Percentiles rank a stretch among this genome's conserved stretches.
These are phyloP conservation scores for Pyrus betulifolia DNA, from an alignment of 306 rosid genomes.

Conservation along the genomic window DNA sequence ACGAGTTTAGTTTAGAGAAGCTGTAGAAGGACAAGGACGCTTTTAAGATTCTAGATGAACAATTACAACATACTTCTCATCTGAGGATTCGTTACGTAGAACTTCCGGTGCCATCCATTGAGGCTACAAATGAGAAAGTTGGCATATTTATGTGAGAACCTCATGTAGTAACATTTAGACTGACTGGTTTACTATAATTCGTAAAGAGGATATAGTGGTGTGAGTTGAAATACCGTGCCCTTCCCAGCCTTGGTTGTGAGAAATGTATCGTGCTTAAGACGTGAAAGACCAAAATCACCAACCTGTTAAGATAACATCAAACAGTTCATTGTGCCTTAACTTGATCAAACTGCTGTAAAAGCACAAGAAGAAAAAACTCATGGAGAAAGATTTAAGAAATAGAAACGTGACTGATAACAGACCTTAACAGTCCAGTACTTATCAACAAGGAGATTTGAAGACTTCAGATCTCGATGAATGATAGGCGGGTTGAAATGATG, in stretches of 20 bases:
- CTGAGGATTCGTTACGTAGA: slow-evolving; percentile 94
- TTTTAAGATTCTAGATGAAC: background rate
- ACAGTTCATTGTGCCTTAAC: slow-evolving; percentile 5
- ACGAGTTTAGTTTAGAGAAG: slow-evolving; percentile 5
- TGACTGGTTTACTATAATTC: background rate
- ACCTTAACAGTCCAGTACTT: slow-evolving; percentile 98
- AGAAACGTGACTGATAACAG: slow-evolving; percentile 8
- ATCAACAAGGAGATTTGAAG: slow-evolving; percentile 91
- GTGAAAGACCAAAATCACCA: slow-evolving; percentile 97
- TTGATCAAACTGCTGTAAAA: background rate
- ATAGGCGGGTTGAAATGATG: slow-evolving; percentile 93
- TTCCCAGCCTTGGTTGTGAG: slow-evolving; percentile 92
- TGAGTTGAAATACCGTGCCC: slow-evolving; percentile 67
- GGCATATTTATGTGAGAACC: background rate
- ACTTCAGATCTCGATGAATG: slow-evolving; percentile 92
- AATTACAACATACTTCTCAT: slow-evolving; percentile 69
- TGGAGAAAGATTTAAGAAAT: background rate
- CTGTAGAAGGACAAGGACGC: background rate
- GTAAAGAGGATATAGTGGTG: slow-evolving; percentile 4
- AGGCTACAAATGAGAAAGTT: slow-evolving; percentile 55
- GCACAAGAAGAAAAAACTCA: slow-evolving; percentile 2
- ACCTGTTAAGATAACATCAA: slow-evolving; percentile 46
- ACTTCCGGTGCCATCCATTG: slow-evolving; percentile 99
- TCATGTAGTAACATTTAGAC: background rate
- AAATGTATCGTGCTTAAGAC: slow-evolving; percentile 85